A percentile compares a stretch with the other conserved stretches of the same genome.
Evolutionary conservation across 2,329 filamentous ascomycete genomes (phyloP).

Genomic region (Trichoderma harzianum): DNA sequence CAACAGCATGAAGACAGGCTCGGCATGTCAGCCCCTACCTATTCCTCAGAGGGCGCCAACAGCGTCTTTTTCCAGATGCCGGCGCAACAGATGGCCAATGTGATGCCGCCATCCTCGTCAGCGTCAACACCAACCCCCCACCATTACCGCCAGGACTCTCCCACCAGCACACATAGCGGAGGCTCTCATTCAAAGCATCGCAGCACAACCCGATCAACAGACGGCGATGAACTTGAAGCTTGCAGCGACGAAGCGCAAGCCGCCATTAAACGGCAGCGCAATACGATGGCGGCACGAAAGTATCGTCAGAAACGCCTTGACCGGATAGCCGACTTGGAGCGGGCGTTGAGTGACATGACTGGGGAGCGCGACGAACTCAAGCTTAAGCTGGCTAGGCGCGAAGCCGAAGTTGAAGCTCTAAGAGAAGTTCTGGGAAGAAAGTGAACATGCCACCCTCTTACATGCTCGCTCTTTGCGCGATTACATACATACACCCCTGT

Average conservation of each 20-base stretch:
- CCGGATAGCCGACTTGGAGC: conserved; percentile 60
- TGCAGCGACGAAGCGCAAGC: conserved; percentile 25
- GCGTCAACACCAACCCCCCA: neutral
- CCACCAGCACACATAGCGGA: conserved; percentile 13
- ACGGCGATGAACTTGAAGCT: conserved; percentile 20
- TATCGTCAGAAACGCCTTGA: conserved; percentile 70
- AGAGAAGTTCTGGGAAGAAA: conserved; percentile 45
- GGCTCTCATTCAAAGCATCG: conserved; percentile 20
- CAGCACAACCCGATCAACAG: conserved; percentile 12
- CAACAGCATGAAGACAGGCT: conserved; percentile 2
- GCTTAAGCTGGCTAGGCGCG: conserved; percentile 59
- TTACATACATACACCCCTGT: neutral
- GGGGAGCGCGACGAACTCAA: conserved; percentile 62
- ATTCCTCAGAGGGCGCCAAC: neutral
- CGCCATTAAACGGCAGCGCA: conserved; percentile 59
- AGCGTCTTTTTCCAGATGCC: conserved; percentile 10
- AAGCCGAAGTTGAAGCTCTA: conserved; percentile 62
- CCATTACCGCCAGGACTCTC: conserved; percentile 5
- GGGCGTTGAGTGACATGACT: conserved; percentile 54
- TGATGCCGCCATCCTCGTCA: neutral
- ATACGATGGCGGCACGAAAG: conserved; percentile 68
- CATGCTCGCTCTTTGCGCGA: neutral
- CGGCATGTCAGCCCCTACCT: neutral
- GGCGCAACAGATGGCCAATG: conserved; percentile 9
- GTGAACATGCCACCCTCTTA: conserved; percentile 18